phyloP scores from a whole-genome alignment of 2,329 filamentous ascomycete species.

The Diplodia intermedia region DNA sequence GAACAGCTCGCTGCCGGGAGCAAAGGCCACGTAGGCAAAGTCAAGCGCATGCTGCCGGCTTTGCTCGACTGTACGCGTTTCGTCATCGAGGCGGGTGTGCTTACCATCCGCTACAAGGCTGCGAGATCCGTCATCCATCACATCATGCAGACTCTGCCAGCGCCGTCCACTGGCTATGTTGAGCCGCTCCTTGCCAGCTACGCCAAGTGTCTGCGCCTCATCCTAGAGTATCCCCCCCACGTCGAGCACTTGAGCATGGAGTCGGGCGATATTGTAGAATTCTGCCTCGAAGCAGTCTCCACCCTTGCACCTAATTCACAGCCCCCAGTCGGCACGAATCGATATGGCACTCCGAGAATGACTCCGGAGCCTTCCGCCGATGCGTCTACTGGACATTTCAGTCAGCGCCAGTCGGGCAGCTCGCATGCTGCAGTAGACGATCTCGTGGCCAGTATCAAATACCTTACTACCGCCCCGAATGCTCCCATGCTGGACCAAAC shows the following conservation, averaged over 20 bases:
- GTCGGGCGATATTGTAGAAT: slow-evolving; percentile 74
- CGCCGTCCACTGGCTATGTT: slow-evolving; percentile 67
- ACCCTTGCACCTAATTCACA: slow-evolving; percentile 40
- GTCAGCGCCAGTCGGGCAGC: slow-evolving; percentile 33
- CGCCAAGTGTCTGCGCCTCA: slow-evolving; percentile 72
- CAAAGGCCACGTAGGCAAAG: slow-evolving; percentile 35
- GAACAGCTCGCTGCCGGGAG: background rate
- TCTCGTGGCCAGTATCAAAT: slow-evolving; percentile 68
- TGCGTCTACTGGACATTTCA: slow-evolving; percentile 35
- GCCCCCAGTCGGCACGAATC: slow-evolving; percentile 39
- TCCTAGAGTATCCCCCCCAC: slow-evolving; percentile 77
- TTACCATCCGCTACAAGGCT: slow-evolving; percentile 75
- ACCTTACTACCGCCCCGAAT: slow-evolving; percentile 69
- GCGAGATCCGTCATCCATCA: slow-evolving; percentile 81
- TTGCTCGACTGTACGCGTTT: slow-evolving; percentile 76
- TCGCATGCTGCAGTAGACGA: slow-evolving; percentile 41
- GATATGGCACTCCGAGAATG: slow-evolving; percentile 31
- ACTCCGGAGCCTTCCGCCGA: slow-evolving; percentile 39
- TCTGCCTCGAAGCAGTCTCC: slow-evolving; percentile 71
- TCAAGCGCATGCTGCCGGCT: slow-evolving; percentile 64
- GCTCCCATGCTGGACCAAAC: slow-evolving; percentile 68
- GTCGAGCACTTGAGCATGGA: slow-evolving; percentile 77
- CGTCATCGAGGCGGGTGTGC: slow-evolving; percentile 72
- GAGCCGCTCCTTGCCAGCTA: slow-evolving; percentile 77
- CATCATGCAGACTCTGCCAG: slow-evolving; percentile 75